Evolutionary conservation across 257 asterid genomes (phyloP), one percentile per base, ranked within the genome.

Genomic region (Capsicum chinense): DNA sequence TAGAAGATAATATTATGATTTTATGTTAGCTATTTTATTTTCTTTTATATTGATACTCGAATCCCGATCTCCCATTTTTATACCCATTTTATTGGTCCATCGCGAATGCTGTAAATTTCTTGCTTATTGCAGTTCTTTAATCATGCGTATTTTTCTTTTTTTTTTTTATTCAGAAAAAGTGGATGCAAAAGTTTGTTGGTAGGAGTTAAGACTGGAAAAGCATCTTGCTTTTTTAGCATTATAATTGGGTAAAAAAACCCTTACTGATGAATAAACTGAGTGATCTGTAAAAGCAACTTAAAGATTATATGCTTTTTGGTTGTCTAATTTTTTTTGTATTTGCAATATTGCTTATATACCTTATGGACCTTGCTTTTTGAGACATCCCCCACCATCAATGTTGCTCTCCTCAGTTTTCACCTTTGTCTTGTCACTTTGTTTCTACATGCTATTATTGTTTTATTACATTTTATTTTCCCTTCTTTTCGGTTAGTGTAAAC

Each of bases 161-260:
- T 4, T 19, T 19, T n/a, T 9, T 62, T 62, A 9, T 19, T 21
- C 8, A 62, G 7, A 62, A 19, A 21, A 5, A 19, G 71, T 64
- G n/a, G 73, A 6, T 66, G 73, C 73, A 66, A 66, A 66, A 66
- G 71, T 64, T 33, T 33, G 71, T 64, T 64, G 73, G 8, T 64
- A 26, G 59, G 80, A 48, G 59, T 47, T 48, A 7, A 7, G 80
- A 26, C 13, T 50, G 12, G 81, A 74, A 74, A 74, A 21, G 14
- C 62, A 74, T 50, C 80, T 50, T 21, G 7, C 13, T 50, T 74
- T 73, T 11, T 17, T n/a, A 48, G 42, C 59, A 73, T 44, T 44
- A 44, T 58, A 16, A 17, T 17, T 44, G 56, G 35, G 5, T 42
- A 44, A 7, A 68, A 39, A 16, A 17, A 2, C 54, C 56, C 50